phyloP scores from a whole-genome alignment of 768 basidiomycete genomes.

The Porphyrellus cyaneotinctus region DNA sequence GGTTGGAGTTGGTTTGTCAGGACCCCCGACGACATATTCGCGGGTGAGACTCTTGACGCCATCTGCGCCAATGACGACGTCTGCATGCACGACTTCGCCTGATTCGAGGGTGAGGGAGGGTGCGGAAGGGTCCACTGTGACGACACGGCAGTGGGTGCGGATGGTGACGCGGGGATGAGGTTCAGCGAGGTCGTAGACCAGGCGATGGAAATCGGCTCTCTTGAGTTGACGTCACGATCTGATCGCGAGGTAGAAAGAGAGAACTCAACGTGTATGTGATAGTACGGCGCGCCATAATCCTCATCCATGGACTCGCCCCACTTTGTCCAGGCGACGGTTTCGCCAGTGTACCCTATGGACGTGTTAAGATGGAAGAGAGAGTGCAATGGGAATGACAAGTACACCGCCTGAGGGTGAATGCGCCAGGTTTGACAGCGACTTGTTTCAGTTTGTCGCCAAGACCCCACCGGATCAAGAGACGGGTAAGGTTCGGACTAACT shows the following conservation, averaged over 20 bases:
- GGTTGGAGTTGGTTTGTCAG: conserved; percentile 45
- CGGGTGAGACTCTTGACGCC: conserved; percentile 51
- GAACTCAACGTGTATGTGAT: conserved; percentile 32
- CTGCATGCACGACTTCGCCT: conserved; percentile 40
- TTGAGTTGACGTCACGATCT: background rate
- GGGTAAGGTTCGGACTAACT: conserved; percentile 38
- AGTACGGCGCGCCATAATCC: conserved; percentile 33
- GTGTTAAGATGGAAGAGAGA: background rate
- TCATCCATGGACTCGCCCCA: conserved; percentile 34
- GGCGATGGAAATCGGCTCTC: conserved; percentile 46
- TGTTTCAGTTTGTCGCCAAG: conserved; percentile 38
- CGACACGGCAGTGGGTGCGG: conserved; percentile 35
- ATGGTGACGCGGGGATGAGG: conserved; percentile 35
- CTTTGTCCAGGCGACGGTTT: conserved; percentile 34
- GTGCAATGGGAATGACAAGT: background rate
- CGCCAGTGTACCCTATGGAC: conserved; percentile 29
- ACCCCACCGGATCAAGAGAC: conserved; percentile 51
- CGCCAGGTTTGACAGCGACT: conserved; percentile 37
- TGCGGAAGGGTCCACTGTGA: conserved; percentile 29
- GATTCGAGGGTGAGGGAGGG: conserved; percentile 38
- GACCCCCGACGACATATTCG: conserved; percentile 45
- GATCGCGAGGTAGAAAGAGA: background rate
- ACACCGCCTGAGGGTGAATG: conserved; percentile 43
- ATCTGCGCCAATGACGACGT: conserved; percentile 49
- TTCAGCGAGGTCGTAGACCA: conserved; percentile 35